These are phyloP conservation scores for Parasitella parasitica DNA, from an alignment of 371 early-diverging fungal species.

Conservation along the genomic window DNA sequence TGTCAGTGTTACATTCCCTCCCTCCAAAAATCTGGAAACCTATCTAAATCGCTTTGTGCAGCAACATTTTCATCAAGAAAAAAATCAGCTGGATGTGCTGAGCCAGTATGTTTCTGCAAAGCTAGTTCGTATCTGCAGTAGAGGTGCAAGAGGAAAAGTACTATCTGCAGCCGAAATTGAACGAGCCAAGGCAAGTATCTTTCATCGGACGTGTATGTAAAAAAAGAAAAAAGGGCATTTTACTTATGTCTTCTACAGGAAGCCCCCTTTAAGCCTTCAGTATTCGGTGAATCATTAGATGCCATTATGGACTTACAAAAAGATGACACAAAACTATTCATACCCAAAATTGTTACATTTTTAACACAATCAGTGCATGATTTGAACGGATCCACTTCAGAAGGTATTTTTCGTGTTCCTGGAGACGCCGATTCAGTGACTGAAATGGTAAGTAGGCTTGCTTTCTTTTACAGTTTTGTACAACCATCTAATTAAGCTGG, in stretches of 20 bases:
- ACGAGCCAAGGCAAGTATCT: conserved; percentile 59
- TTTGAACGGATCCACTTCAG: conserved; percentile 77
- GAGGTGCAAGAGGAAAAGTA: conserved; percentile 86
- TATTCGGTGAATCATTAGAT: conserved; percentile 90
- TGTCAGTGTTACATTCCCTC: conserved; percentile 83
- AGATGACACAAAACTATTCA: conserved; percentile 29
- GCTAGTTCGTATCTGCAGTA: conserved; percentile 68
- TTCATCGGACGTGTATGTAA: not conserved
- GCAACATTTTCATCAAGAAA: conserved; percentile 54
- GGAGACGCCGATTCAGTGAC: conserved; percentile 92
- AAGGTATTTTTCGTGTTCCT: conserved; percentile 96
- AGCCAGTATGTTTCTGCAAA: conserved; percentile 63
- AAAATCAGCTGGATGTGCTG: conserved; percentile 51
- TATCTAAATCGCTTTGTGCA: conserved; percentile 81
- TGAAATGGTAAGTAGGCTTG: conserved; percentile 59
- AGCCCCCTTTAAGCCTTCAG: conserved; percentile 84
- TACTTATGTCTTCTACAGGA: conserved; percentile 39
- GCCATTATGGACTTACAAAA: conserved; percentile 75
- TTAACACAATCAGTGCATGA: conserved; percentile 73
- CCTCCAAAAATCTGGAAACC: conserved; percentile 85
- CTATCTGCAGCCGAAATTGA: conserved; percentile 78
- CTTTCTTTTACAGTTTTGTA: not conserved
- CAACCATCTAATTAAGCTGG: not conserved
- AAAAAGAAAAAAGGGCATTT: not conserved
- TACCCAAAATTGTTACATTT: conserved; percentile 84